Percentiles rank a stretch among this genome's conserved stretches.
These are phyloP conservation scores for Pichia sp. DNA, from an alignment of 1,139 yeast species.

Conservation along the genomic window DNA sequence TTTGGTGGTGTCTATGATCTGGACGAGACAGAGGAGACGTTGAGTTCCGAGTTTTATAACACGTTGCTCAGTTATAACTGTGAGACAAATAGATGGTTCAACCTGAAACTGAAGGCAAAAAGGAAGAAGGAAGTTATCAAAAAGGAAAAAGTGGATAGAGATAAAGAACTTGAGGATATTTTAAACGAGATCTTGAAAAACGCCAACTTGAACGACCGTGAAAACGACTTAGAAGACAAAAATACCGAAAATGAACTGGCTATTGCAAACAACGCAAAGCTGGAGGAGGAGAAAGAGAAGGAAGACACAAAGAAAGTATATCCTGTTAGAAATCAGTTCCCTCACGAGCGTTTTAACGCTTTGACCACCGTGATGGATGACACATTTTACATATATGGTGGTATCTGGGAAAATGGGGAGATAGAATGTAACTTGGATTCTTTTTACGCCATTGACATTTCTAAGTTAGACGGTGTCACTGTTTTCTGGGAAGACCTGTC, in stretches of 20 bases:
- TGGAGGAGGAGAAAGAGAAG: slow-evolving; percentile 30
- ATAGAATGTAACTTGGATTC: slow-evolving; percentile 81
- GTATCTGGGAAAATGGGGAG: slow-evolving; percentile 85
- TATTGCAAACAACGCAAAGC: slow-evolving; percentile 14
- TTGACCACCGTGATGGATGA: slow-evolving; percentile 85
- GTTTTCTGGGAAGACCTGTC: slow-evolving; percentile 85
- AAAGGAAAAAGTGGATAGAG: slow-evolving; percentile 54
- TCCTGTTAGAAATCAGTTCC: slow-evolving; percentile 58
- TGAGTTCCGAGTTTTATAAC: slow-evolving; percentile 82
- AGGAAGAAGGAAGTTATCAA: slow-evolving; percentile 46
- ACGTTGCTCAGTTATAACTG: slow-evolving; percentile 77
- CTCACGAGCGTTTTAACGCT: slow-evolving; percentile 88
- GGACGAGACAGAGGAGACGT: slow-evolving; percentile 90
- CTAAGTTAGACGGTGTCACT: slow-evolving; percentile 81
- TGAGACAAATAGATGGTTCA: slow-evolving; percentile 87
- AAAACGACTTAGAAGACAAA: slow-evolving; percentile 39
- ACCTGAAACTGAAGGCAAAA: slow-evolving; percentile 61
- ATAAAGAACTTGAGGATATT: slow-evolving; percentile 78
- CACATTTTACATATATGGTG: slow-evolving; percentile 81
- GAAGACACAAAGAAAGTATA: slow-evolving; percentile 44
- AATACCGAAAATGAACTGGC: slow-evolving; percentile 34
- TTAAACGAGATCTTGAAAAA: slow-evolving; percentile 71
- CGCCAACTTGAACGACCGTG: slow-evolving; percentile 57
- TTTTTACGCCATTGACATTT: slow-evolving; percentile 79
- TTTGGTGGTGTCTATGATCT: slow-evolving; percentile 96